A percentile compares a stretch with the other conserved stretches of the same genome.
These are phyloP conservation scores for Acer negundo DNA, from an alignment of 345 rosid genomes.

Conservation along the genomic window DNA sequence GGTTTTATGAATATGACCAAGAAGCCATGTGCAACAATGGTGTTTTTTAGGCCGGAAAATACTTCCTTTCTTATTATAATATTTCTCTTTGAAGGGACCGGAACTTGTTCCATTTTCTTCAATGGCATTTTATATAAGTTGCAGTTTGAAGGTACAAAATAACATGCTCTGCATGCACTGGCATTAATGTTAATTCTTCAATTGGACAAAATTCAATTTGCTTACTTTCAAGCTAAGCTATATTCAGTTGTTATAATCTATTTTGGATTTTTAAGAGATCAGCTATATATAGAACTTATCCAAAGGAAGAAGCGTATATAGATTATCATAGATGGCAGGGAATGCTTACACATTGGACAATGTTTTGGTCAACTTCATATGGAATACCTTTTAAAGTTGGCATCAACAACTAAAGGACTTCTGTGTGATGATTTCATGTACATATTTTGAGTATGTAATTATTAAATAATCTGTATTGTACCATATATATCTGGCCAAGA, in stretches of 20 bases:
- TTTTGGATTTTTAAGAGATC: neutral
- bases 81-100: neutral
- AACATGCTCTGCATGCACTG: neutral
- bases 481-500: neutral
- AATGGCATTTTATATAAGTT: neutral
- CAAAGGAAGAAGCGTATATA: too few relatives aligned
- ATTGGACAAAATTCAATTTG: neutral
- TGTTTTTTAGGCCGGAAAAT: neutral
- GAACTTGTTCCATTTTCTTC: neutral
- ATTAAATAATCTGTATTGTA: neutral
- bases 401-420: neutral
- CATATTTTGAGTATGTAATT: neutral
- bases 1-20: neutral
- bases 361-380: neutral
- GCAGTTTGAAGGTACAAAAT: neutral
- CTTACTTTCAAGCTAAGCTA: neutral
- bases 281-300: neutral
- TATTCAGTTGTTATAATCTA: neutral
- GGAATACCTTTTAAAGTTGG: neutral
- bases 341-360: neutral
- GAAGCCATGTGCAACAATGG: neutral
- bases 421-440: neutral
- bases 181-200: neutral
- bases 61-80: too few relatives aligned
- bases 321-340: neutral